These are phyloP conservation scores for Ophiostoma sp. DNA, from an alignment of 2,329 filamentous ascomycete genomes.

Conservation along the genomic window DNA sequence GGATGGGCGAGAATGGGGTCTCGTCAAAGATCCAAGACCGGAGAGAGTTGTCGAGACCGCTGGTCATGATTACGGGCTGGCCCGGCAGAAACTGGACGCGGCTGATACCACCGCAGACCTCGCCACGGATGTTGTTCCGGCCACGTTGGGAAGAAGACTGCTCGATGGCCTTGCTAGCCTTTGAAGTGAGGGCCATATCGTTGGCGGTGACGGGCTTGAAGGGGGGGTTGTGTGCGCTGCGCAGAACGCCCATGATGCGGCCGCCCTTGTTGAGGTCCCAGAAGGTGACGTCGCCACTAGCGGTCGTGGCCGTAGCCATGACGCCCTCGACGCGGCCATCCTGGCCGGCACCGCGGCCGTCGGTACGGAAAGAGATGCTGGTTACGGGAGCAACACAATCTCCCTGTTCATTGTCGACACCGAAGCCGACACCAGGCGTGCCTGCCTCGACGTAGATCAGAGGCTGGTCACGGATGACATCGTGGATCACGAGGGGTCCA, in stretches of 20 bases:
- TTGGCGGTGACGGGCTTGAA: slow-evolving; percentile 30
- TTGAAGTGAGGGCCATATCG: background rate
- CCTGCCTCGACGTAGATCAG: slow-evolving; percentile 65
- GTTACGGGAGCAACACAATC: slow-evolving; percentile 53
- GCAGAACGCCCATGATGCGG: slow-evolving; percentile 76
- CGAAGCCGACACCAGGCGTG: slow-evolving; percentile 33
- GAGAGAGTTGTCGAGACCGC: slow-evolving; percentile 85
- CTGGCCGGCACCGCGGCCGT: slow-evolving; percentile 79
- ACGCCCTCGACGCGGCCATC: slow-evolving; percentile 82
- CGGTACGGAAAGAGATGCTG: slow-evolving; percentile 83
- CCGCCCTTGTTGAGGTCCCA: slow-evolving; percentile 94
- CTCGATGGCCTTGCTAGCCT: slow-evolving; percentile 21
- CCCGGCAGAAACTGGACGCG: slow-evolving; percentile 84
- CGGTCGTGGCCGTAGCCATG: slow-evolving; percentile 80
- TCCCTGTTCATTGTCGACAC: slow-evolving; percentile 36
- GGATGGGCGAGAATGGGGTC: slow-evolving; percentile 79
- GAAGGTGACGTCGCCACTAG: slow-evolving; percentile 82
- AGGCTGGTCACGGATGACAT: slow-evolving; percentile 71
- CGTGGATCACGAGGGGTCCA: slow-evolving; percentile 72
- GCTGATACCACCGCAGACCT: slow-evolving; percentile 63
- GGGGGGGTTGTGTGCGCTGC: slow-evolving; percentile 80
- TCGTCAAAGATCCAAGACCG: slow-evolving; percentile 97
- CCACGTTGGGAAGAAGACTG: slow-evolving; percentile 25
- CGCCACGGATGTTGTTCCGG: slow-evolving; percentile 30
- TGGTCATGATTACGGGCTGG: slow-evolving; percentile 84